Evolutionary conservation across 1,284 basidiomycete genomes (phyloP).

Genomic region (Cryptococcus sp.): DNA sequence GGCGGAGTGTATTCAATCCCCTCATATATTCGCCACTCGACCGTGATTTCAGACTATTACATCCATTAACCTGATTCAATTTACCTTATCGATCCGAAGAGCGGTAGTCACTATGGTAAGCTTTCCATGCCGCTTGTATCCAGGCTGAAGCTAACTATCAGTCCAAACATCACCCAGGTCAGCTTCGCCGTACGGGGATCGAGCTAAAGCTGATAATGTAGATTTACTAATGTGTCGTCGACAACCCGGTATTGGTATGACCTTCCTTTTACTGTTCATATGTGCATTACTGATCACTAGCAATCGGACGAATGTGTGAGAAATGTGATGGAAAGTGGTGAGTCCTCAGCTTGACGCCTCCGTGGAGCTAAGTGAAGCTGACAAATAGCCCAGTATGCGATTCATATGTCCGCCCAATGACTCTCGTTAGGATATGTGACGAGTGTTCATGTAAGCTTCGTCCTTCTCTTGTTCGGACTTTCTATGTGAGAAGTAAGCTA

Average conservation of each 20-base stretch:
- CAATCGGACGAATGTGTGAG: conserved; percentile 95
- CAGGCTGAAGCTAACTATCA: conserved; percentile 16
- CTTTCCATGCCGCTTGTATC: background rate
- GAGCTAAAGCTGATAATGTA: conserved; percentile 30
- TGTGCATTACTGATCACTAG: conserved; percentile 47
- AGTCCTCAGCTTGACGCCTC: background rate
- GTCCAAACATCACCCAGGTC: conserved; percentile 91
- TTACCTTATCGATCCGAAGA: no score
- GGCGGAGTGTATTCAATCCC: no score
- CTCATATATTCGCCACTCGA: no score
- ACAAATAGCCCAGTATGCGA: conserved; percentile 86
- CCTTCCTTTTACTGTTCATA: conserved; percentile 20
- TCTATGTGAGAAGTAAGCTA: conserved; percentile 1
- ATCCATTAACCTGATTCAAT: no score
- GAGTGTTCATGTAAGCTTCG: conserved; percentile 75
- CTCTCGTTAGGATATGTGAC: conserved; percentile 95
- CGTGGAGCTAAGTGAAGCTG: conserved; percentile 1
- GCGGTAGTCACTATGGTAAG: conserved; percentile 5
- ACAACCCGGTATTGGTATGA: conserved; percentile 88
- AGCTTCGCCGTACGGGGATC: conserved; percentile 19
- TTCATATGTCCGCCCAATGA: conserved; percentile 97
- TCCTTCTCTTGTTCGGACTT: conserved; percentile 8
- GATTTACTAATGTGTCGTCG: conserved; percentile 96
- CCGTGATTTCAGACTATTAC: no score
- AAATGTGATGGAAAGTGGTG: conserved; percentile 99